Evolutionary conservation across 345 rosid genomes (phyloP).

Genomic region (Citrus inodora): DNA sequence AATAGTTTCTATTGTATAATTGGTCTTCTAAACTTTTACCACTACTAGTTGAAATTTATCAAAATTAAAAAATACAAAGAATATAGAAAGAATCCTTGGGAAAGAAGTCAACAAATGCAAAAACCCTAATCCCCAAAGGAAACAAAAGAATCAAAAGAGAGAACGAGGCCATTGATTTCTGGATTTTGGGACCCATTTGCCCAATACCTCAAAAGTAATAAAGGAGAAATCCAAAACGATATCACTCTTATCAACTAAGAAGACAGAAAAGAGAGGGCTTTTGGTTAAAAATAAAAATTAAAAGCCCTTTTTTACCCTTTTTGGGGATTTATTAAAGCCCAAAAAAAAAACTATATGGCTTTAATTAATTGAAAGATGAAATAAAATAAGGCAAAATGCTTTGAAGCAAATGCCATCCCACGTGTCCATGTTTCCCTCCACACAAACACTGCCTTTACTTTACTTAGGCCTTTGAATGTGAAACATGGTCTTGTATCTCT

Average conservation of each 20-base stretch:
- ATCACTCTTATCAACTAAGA: not conserved
- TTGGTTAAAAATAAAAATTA: not conserved
- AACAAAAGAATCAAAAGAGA: not conserved
- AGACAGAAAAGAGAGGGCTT: not conserved
- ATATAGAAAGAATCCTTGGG: not conserved
- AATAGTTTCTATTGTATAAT: too few species aligned
- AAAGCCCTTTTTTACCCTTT: not conserved
- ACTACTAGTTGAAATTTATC: not conserved
- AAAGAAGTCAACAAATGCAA: not conserved
- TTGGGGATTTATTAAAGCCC: too few species aligned
- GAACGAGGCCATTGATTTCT: not conserved
- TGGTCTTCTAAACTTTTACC: too few species aligned
- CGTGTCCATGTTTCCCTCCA: constrained; percentile 41
- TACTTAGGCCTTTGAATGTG: not conserved
- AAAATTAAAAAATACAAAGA: not conserved
- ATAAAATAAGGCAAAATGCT: not conserved
- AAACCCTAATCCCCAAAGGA: not conserved
- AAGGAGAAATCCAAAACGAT: not conserved
- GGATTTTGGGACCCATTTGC: not conserved
- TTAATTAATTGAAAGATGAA: not conserved
- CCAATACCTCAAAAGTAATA: not conserved
- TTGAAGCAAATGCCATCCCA: constrained; percentile 17
- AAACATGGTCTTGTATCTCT: constrained; percentile 1
- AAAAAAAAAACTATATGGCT: not conserved
- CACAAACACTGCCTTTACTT: constrained; percentile 22